Conservation (phyloP, 768 basidiomycete species). For the Hygrocybe punicea region DNA sequence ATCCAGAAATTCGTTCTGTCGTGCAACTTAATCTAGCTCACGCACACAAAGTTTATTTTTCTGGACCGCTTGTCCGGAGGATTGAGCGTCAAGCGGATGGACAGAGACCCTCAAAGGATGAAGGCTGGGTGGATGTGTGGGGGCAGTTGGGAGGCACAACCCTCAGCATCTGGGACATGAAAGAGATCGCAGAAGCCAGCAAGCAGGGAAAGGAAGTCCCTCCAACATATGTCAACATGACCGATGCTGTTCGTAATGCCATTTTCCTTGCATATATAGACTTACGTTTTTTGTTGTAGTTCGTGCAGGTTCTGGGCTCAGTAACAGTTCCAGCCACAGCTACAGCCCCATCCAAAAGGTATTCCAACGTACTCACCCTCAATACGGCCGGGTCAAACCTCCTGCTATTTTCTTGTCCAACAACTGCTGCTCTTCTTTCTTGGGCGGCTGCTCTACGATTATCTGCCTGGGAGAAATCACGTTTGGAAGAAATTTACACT, state of each 20-base stretch:
- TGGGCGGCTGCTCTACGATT: conserved; percentile 92
- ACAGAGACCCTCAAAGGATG: conserved; percentile 63
- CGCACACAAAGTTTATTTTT: conserved; percentile 83
- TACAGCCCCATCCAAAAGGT: conserved; percentile 52
- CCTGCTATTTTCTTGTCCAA: conserved; percentile 82
- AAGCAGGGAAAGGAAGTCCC: conserved; percentile 78
- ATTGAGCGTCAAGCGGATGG: conserved; percentile 79
- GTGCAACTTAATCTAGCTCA: conserved; percentile 72
- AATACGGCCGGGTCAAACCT: conserved; percentile 94
- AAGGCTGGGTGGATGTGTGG: conserved; percentile 83
- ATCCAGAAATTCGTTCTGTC: conserved; percentile 80
- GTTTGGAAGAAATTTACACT: conserved; percentile 96
- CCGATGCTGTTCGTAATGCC: conserved; percentile 68
- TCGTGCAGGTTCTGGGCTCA: conserved; percentile 74
- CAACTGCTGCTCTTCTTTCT: conserved; percentile 63
- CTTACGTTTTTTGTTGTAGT: conserved; percentile 41
- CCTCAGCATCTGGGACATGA: conserved; percentile 90
- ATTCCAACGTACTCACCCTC: conserved; percentile 78
- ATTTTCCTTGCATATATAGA: conserved; percentile 6
- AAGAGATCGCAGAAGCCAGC: conserved; percentile 79
- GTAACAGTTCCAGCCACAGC: conserved; percentile 60
- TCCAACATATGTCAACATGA: conserved; percentile 81
- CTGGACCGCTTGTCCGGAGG: conserved; percentile 73
- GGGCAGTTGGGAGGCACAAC: conserved; percentile 88
- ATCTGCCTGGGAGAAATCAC: conserved; percentile 90